These are phyloP conservation scores for Xylariales sp. DNA, from an alignment of 2,329 filamentous ascomycete species.

Conservation along the genomic window DNA sequence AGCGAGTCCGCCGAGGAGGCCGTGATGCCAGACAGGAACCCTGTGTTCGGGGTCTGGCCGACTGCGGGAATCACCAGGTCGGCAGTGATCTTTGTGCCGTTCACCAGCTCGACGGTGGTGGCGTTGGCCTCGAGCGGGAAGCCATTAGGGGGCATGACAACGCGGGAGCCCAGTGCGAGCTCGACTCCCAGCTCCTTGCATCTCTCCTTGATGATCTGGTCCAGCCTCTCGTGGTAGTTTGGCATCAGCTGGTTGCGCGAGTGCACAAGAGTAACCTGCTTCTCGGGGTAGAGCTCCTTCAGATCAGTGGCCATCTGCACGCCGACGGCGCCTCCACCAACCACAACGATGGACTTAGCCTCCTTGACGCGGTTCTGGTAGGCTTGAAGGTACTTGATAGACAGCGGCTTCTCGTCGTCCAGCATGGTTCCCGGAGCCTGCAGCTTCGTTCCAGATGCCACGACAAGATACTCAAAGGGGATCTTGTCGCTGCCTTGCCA, in stretches of 20 bases:
- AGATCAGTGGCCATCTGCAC: conserved; percentile 46
- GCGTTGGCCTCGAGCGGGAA: conserved; percentile 15
- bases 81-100: conserved; percentile 26
- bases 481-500: conserved; percentile 25
- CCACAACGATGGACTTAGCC: conserved; percentile 23
- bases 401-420: conserved; percentile 25
- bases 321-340: conserved; percentile 45
- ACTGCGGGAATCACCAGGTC: conserved; percentile 43
- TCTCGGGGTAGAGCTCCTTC: conserved; percentile 40
- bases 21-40: conserved; percentile 28
- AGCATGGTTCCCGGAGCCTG: conserved; percentile 30
- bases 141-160: conserved; percentile 18
- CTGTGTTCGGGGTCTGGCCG: conserved; percentile 43
- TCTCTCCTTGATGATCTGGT: conserved; percentile 27
- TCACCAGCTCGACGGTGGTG: conserved; percentile 24
- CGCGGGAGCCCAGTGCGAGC: conserved; percentile 21
- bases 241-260: conserved; percentile 39
- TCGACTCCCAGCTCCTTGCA: conserved; percentile 34
- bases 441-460: conserved; percentile 38
- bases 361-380: conserved; percentile 28
- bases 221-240: conserved; percentile 34
- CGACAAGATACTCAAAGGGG: conserved; percentile 37
- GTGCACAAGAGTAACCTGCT: conserved; percentile 41
- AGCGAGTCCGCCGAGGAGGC: conserved; percentile 13
- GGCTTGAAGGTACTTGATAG: conserved; percentile 24